Evolutionary conservation across 176 grass and related monocot genomes (phyloP), one percentile per base, ranked within the genome.

Genomic region (Oropetium thomaeum): DNA sequence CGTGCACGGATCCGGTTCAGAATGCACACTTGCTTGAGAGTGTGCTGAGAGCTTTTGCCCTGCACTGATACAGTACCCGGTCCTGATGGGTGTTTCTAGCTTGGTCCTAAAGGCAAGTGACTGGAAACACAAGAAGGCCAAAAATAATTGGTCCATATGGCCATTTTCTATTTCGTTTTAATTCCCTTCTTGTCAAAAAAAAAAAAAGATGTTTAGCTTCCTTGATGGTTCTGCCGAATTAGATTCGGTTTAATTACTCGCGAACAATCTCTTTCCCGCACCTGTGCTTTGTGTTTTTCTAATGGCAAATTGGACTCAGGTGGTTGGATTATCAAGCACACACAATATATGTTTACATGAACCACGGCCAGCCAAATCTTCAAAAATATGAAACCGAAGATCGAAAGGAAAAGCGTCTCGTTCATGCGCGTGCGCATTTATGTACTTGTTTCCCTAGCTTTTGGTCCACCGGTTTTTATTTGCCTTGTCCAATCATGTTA

Each of bases 71-170:
- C 22, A 26, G 22, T n/a, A 12, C 52, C 10, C 19, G 2, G 48
- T 26, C 53, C 53, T 13, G 42, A 8, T 53, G 71, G 38, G 10
- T 2, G 0, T 42, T 44, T 51, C 35, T 70, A 16, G 19, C 67
- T 87, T 87, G 25, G 33, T 74, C 40, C 27, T 7, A 1, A 78
- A 82, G 85, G 59, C 79, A 87, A 65, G 42, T 51, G 33, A 48
- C n/a, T n/a, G n/a, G n/a, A 19, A 51, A 22, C 20, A 58, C 20
- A 27, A 13, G 33, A 5, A n/a, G 8, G 47, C 17, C 47, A 7
- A 7, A 5, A 48, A 44, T 5, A 8, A 32, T 47, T 37, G 48
- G 19, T 53, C 58, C 62, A 61, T 62, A 27, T 33, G 66, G 74
- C 31, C 53, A 25, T n/a, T 58, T 19, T 30, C 32, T 54, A 15